Evolutionary conservation across 31 red algal species (phyloP).

Genomic region (Odonthalia washingtoniensis): DNA sequence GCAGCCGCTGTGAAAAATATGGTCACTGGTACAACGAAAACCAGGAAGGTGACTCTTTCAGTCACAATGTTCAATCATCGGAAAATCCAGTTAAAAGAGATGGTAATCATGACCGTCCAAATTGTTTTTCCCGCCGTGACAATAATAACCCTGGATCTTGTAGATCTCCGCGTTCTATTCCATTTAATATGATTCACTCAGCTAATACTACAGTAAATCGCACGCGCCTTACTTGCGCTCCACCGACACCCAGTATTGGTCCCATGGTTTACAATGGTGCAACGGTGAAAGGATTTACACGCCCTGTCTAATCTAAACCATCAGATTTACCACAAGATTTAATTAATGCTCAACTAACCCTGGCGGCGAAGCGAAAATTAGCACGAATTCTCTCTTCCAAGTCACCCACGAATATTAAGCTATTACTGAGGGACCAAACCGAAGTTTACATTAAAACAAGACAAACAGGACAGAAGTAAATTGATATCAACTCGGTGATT

Average conservation of each 20-base stretch:
- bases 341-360: too few species aligned
- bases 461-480: too few species aligned
- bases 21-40: slow-evolving; percentile 21
- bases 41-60: background rate
- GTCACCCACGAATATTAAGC: too few species aligned
- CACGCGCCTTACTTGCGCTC: too few species aligned
- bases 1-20: slow-evolving; percentile 7
- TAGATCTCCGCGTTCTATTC: background rate
- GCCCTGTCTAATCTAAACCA: too few species aligned
- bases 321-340: too few species aligned
- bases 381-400: too few species aligned
- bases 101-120: background rate
- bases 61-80: background rate
- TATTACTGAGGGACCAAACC: too few species aligned
- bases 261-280: slow-evolving; percentile 33
- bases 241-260: background rate
- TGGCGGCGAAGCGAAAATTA: too few species aligned
- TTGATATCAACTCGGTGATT: too few species aligned
- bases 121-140: background rate
- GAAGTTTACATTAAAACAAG: too few species aligned
- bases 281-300: too few species aligned
- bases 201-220: background rate
- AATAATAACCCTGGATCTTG: background rate
- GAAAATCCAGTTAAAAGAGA: background rate
- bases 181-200: background rate